A percentile compares a stretch with the other conserved stretches of the same genome.
Evolutionary conservation across 768 basidiomycete species (phyloP).

Genomic region (Mycena vulgaris): DNA sequence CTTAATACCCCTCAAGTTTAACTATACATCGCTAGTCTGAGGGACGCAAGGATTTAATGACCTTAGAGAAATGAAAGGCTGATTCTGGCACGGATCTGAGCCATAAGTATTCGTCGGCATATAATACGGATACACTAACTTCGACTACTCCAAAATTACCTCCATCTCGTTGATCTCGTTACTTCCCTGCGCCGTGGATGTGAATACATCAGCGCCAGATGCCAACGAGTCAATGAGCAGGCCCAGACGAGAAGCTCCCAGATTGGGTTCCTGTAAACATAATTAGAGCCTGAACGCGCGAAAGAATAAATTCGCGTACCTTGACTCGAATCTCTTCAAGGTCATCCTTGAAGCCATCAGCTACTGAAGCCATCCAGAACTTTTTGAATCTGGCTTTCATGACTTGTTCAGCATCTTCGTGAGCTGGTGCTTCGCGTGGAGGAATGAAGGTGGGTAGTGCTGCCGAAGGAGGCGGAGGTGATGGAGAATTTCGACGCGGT

Average conservation of each 20-base stretch:
- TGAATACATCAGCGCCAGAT: constrained; percentile 82
- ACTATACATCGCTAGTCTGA: no score
- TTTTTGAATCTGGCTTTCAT: constrained; percentile 81
- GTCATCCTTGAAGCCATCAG: constrained; percentile 87
- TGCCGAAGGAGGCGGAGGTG: constrained; percentile 62
- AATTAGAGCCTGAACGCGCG: neutral
- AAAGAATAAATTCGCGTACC: constrained; percentile 53
- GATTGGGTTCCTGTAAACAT: constrained; percentile 67
- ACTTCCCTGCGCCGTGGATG: constrained; percentile 54
- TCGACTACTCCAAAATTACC: constrained; percentile 67
- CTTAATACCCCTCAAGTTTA: no score
- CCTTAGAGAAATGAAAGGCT: no score
- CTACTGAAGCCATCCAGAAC: constrained; percentile 91
- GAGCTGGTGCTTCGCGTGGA: constrained; percentile 36
- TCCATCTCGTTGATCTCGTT: constrained; percentile 78
- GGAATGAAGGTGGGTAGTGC: constrained; percentile 74
- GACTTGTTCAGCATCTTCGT: constrained; percentile 60
- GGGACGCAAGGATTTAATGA: no score
- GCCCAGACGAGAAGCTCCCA: constrained; percentile 77
- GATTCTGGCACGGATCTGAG: no score
- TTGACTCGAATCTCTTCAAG: constrained; percentile 84
- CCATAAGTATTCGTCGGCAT: neutral
- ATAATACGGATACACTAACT: neutral
- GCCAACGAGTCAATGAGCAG: constrained; percentile 88
- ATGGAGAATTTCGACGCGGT: constrained; percentile 53